Conservation (phyloP, 1,139 yeast genomes). For the Trichomonascaceae sp. region DNA sequence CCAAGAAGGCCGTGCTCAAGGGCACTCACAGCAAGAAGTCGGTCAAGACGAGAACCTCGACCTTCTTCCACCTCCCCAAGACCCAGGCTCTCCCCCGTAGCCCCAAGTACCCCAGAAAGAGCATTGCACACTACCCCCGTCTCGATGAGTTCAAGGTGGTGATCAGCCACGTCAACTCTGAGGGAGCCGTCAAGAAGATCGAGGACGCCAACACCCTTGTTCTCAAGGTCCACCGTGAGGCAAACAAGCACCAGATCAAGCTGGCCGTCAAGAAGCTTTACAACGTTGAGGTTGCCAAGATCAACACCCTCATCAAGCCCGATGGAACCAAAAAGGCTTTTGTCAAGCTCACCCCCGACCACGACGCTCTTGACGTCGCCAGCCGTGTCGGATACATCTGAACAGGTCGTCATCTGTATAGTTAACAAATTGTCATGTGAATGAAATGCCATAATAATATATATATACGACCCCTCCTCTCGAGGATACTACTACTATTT, state of each 20-base stretch:
- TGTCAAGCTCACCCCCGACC: slow-evolving; percentile 97
- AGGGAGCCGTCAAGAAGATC: slow-evolving; percentile 98
- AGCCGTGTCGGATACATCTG: slow-evolving; percentile 98
- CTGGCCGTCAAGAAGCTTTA: slow-evolving; percentile 96
- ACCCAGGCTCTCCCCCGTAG: slow-evolving; percentile 86
- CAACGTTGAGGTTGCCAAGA: slow-evolving; percentile 87
- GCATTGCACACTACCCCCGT: slow-evolving; percentile 97
- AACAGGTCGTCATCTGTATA: too few species aligned
- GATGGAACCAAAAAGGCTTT: slow-evolving; percentile 99
- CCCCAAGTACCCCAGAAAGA: slow-evolving; percentile 92
- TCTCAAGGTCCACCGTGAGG: slow-evolving; percentile 91
- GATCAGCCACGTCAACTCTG: slow-evolving; percentile 93
- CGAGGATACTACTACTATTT: too few species aligned
- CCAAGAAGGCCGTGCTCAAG: slow-evolving; percentile 98
- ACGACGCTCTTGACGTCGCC: slow-evolving; percentile 99
- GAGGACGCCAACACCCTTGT: slow-evolving; percentile 99
- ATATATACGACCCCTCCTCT: too few species aligned
- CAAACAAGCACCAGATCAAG: slow-evolving; percentile 98
- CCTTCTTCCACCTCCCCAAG: slow-evolving; percentile 97
- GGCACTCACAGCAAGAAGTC: slow-evolving; percentile 92
- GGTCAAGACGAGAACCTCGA: slow-evolving; percentile 84
- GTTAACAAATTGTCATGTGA: too few species aligned
- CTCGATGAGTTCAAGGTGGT: slow-evolving; percentile 92
- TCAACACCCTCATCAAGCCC: slow-evolving; percentile 96
- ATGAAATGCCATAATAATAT: too few species aligned